Percentiles rank a stretch among this genome's conserved stretches.
These are phyloP conservation scores for Hyaloscypha finlandica DNA, from an alignment of 495 filamentous ascomycete genomes.

Conservation along the genomic window DNA sequence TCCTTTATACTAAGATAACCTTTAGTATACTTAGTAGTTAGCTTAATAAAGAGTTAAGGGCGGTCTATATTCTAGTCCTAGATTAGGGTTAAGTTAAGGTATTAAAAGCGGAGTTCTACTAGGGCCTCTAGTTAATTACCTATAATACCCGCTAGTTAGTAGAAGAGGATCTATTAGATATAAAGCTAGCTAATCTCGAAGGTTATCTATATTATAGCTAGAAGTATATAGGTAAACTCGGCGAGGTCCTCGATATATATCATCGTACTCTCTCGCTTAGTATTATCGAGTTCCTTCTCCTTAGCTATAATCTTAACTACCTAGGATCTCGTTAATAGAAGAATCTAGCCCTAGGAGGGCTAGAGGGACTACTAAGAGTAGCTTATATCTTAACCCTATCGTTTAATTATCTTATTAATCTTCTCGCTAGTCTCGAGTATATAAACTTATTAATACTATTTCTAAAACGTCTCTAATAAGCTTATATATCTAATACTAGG, in stretches of 20 bases:
- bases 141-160: too few species aligned
- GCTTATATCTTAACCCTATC: constrained; percentile 21
- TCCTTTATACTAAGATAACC: too few species aligned
- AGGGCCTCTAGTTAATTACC: constrained; percentile 38
- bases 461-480: constrained; percentile 43
- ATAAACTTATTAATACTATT: constrained; percentile 41
- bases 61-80: constrained; percentile 35
- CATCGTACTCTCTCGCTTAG: constrained; percentile 33
- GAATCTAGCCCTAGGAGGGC: too few species aligned
- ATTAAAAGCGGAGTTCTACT: constrained; percentile 35
- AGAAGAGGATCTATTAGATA: too few species aligned
- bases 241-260: constrained; percentile 43
- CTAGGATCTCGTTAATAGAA: not conserved
- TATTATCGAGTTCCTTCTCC: constrained; percentile 29
- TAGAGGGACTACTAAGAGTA: too few species aligned
- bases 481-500: constrained; percentile 39
- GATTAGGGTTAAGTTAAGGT: constrained; percentile 35
- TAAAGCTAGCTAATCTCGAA: constrained; percentile 38
- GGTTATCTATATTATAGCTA: constrained; percentile 40
- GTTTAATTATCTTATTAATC: constrained; percentile 46
- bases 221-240: constrained; percentile 34
- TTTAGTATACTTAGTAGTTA: constrained; percentile 40
- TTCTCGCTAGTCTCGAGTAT: constrained; percentile 55
- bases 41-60: constrained; percentile 37
- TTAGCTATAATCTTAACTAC: constrained; percentile 33